Evolutionary conservation across 352 stramenopile species (phyloP), one percentile per base, ranked within the genome.

Genomic region (Pythium dissotocum): DNA sequence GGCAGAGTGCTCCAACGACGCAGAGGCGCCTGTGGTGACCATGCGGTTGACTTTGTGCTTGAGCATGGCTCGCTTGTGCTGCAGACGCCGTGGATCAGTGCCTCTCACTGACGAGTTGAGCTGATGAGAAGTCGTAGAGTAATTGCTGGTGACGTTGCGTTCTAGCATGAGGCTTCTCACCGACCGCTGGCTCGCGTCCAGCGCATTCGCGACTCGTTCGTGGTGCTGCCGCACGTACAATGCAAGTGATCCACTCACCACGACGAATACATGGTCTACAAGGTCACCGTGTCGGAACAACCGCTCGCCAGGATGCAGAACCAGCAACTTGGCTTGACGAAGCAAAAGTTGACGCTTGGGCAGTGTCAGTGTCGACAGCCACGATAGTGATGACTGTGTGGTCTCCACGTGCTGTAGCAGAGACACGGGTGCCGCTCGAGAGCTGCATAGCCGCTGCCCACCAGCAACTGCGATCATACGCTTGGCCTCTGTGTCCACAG

Each of bases 41-140:
- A 75, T 71, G 26, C 58, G 69, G 42, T 26, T 71, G 7, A 75
- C 53, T 18, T 51, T 44, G 32, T 62, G 53, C 44, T 69, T 57
- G 53, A 69, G 63, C 28, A 75, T 59, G 5, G 69, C 69, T 14
- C 69, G 62, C 46, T 75, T 75, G 63, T 71, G 63, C 46, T 71
- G 63, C 7, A 65, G 21, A 52, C n/a, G 53, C 14, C 18, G 44
- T 46, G 28, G 51, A 13, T 14, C 40, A 16, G 64, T 77, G 8
- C 46, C 13, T 30, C 18, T 53, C 46, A 30, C 58, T 71, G 86
- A 36, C n/a, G 63, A 49, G 32, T 54, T 65, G 2, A 90, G 69
- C 30, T 89, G 80, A 36, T 87, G 76, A 1, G 80, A 91, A 0
- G 83, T 87, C 32, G 80, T 91, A 33, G 80, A 85, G 71, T 89